Evolutionary conservation across 352 stramenopile genomes (phyloP).

Genomic region (Globisporangium spinosum): DNA sequence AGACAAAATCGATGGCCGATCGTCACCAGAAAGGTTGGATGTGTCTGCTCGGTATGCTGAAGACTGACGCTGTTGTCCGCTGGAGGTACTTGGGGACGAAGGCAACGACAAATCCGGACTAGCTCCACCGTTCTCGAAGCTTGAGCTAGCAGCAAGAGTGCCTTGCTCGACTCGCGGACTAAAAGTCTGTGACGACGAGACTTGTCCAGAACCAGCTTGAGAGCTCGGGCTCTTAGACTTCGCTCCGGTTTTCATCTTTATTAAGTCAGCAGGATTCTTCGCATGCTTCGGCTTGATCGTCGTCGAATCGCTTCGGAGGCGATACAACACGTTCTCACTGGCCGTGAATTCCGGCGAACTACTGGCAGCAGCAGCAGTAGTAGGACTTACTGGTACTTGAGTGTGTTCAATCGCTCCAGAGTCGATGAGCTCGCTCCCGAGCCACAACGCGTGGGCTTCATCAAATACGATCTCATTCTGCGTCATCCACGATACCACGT

Average conservation of each 20-base stretch:
- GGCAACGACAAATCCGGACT: background rate
- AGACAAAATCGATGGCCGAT: constrained; percentile 44
- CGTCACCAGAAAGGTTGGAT: constrained; percentile 25
- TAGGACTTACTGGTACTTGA: background rate
- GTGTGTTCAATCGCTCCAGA: constrained; percentile 45
- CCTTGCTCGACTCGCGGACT: background rate
- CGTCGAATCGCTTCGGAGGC: constrained; percentile 35
- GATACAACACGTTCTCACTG: constrained; percentile 25
- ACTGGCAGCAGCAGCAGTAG: constrained; percentile 23
- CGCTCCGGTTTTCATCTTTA: constrained; percentile 2
- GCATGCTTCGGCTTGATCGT: constrained; percentile 23
- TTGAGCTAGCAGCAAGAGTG: background rate
- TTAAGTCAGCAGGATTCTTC: background rate
- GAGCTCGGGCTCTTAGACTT: background rate
- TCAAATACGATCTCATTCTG: constrained; percentile 76
- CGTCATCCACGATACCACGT: constrained; percentile 73
- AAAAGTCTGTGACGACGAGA: background rate
- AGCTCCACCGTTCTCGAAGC: background rate
- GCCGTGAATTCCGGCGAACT: constrained; percentile 21
- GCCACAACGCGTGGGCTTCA: constrained; percentile 63
- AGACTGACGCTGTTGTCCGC: constrained; percentile 14
- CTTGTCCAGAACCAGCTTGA: background rate
- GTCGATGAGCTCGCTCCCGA: constrained; percentile 66
- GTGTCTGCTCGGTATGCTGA: constrained; percentile 14
- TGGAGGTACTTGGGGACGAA: constrained; percentile 16